Percentiles rank a stretch among this genome's conserved stretches.
These are phyloP conservation scores for Arthromyces matolae DNA, from an alignment of 768 basidiomycete genomes.

Conservation along the genomic window DNA sequence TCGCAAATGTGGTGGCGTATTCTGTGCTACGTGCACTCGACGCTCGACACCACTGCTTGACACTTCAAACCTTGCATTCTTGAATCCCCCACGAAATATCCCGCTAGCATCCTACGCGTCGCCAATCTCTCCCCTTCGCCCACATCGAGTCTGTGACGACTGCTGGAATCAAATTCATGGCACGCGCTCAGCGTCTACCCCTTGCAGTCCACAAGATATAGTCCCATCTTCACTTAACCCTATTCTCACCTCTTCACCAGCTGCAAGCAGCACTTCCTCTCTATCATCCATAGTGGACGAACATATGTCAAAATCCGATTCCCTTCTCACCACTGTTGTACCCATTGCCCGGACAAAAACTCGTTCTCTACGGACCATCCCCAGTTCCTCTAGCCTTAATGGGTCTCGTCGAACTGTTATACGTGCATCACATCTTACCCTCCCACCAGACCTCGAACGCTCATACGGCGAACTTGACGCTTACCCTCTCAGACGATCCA, in stretches of 20 bases:
- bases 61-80: slow-evolving; percentile 64
- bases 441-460: slow-evolving; percentile 39
- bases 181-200: too few relatives aligned
- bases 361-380: slow-evolving; percentile 27
- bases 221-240: slow-evolving; percentile 38
- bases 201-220: too few relatives aligned
- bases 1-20: slow-evolving; percentile 80
- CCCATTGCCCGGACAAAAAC: slow-evolving; percentile 26
- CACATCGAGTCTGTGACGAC: slow-evolving; percentile 70
- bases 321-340: slow-evolving; percentile 19
- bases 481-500: slow-evolving; percentile 67
- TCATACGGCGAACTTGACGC: slow-evolving; percentile 69
- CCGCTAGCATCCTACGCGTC: slow-evolving; percentile 56
- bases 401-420: slow-evolving; percentile 29
- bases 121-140: slow-evolving; percentile 53
- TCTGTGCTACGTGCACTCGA: slow-evolving; percentile 60
- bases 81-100: slow-evolving; percentile 67
- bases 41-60: slow-evolving; percentile 65
- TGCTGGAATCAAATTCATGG: slow-evolving; percentile 77
- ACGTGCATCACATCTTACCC: slow-evolving; percentile 33
- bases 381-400: slow-evolving; percentile 33
- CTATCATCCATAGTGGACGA: slow-evolving; percentile 24
- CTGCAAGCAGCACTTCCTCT: slow-evolving; percentile 31
- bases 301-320: slow-evolving; percentile 17
- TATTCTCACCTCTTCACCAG: slow-evolving; percentile 31